Conservation (phyloP, 2,329 filamentous ascomycete genomes). For the Beauveria bassiana region DNA sequence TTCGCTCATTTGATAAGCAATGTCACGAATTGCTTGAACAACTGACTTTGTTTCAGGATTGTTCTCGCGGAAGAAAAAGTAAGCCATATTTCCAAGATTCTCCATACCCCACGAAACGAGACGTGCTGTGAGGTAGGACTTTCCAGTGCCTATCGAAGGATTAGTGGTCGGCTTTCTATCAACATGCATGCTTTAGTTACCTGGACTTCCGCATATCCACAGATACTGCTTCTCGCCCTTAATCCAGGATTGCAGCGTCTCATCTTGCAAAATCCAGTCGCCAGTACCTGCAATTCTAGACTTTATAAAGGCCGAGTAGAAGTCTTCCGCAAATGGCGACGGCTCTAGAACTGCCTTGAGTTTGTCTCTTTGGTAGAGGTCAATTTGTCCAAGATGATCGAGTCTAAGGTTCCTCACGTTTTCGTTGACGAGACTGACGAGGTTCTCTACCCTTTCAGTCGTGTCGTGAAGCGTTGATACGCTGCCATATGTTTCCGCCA, state of each 20-base stretch:
- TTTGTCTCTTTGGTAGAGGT: conserved; percentile 26
- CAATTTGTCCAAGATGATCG: conserved; percentile 27
- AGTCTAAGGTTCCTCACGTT: conserved; percentile 26
- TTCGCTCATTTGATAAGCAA: conserved; percentile 40
- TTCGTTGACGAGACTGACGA: conserved; percentile 28
- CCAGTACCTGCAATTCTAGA: conserved; percentile 34
- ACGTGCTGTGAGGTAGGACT: conserved; percentile 37
- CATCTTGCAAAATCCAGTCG: conserved; percentile 37
- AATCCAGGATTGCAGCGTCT: conserved; percentile 31
- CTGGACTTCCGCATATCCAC: conserved; percentile 37
- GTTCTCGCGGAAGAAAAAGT: conserved; percentile 42
- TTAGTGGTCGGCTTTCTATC: not conserved
- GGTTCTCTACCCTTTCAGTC: conserved; percentile 27
- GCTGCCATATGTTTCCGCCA: conserved; percentile 35
- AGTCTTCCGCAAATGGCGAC: conserved; percentile 35
- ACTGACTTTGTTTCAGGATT: conserved; percentile 38
- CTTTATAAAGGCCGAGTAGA: conserved; percentile 32
- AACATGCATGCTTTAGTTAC: conserved; percentile 15
- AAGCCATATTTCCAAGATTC: conserved; percentile 29
- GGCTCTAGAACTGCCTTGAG: conserved; percentile 34
- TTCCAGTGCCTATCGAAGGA: conserved; percentile 29
- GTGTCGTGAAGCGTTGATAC: conserved; percentile 28
- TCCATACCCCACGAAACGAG: conserved; percentile 33
- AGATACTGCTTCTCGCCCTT: conserved; percentile 30
- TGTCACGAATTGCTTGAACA: conserved; percentile 35